Percentiles rank a stretch among this genome's conserved stretches.
Conservation (phyloP, 192 early-diverging fungal species). For the Backusella morwellensis region DNA sequence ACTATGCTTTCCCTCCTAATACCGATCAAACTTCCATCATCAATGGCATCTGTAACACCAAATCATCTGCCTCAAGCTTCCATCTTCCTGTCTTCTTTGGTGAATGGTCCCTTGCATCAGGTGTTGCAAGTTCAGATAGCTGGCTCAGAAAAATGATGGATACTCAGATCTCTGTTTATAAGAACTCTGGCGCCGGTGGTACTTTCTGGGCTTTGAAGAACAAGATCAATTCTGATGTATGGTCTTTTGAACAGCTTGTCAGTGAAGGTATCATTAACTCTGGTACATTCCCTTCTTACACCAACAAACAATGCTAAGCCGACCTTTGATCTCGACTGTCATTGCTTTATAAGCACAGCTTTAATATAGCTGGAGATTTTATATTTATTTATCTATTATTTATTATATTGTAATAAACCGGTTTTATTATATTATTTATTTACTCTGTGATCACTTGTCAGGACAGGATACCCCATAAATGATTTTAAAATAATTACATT, state of each 20-base stretch:
- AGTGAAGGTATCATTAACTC: conserved; percentile 23
- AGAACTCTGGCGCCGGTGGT: conserved; percentile 18
- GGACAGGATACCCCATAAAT: too few relatives aligned
- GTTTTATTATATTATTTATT: neutral
- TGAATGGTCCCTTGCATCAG: conserved; percentile 29
- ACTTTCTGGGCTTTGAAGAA: conserved; percentile 33
- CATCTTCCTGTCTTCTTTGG: conserved; percentile 30
- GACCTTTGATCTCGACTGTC: neutral
- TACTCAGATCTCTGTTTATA: conserved; percentile 22
- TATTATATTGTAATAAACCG: neutral
- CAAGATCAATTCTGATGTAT: conserved; percentile 25
- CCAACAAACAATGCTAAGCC: conserved; percentile 24
- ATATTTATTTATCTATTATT: neutral
- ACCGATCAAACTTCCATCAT: conserved; percentile 6
- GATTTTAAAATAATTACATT: too few relatives aligned
- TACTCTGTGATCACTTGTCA: too few relatives aligned
- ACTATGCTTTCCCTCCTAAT: conserved; percentile 24
- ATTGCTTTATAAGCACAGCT: neutral
- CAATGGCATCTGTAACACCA: conserved; percentile 10
- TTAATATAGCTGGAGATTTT: neutral
- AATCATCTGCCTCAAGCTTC: conserved; percentile 1
- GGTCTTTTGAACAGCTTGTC: conserved; percentile 29
- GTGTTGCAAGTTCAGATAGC: neutral
- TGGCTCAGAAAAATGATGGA: conserved; percentile 30
- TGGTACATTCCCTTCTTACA: conserved; percentile 19